Evolutionary conservation across 1,284 basidiomycete species (phyloP), one percentile per base, ranked within the genome.

Genomic region (Phenoliferia sp.): DNA sequence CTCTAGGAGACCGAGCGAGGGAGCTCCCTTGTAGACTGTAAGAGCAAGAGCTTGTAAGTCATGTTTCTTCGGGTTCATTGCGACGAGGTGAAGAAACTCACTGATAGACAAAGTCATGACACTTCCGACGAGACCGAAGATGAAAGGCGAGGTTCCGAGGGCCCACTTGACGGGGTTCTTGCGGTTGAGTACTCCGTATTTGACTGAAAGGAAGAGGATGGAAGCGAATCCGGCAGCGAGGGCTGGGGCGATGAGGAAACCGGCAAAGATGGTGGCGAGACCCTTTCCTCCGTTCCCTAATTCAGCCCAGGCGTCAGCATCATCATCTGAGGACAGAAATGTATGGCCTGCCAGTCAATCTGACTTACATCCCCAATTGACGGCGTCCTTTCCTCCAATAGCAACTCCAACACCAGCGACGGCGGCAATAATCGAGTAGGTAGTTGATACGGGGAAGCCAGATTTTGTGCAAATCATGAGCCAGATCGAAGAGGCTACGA

Each of bases 341-440:
- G 7, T 22, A 12, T 44, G 39, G 39, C 39, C 12, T 12, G 39
- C 22, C 39, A 44, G 39, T 12, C 22, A 12, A 12, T 44, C 39
- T 44, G 39, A 44, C 50, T 54, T 54, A 54, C 83, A 84, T 15
- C 82, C 82, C 82, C 83, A 83, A 57, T 80, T 71, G 58, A 82
- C 81, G 0, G 76, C 74, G n/a, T 77, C 73, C 31, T 72, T 66
- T 12, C 82, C 81, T 32, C 77, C 80, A 16, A 79, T 72, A 1
- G 82, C 83, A 28, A 83, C 80, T 67, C 83, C 83, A 35, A 81
- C 80, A 73, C 82, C 82, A 16, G 79, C 80, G 6, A 83, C 73
- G 0, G 81, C 81, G 3, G 81, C 81, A 34, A 83, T 79, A 67
- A 82, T 80, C 16, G 61, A 63, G 44, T 65, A 69, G 35, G 67